Evolutionary conservation across 257 asterid species (phyloP).

Genomic region (Solanum dulcamara): DNA sequence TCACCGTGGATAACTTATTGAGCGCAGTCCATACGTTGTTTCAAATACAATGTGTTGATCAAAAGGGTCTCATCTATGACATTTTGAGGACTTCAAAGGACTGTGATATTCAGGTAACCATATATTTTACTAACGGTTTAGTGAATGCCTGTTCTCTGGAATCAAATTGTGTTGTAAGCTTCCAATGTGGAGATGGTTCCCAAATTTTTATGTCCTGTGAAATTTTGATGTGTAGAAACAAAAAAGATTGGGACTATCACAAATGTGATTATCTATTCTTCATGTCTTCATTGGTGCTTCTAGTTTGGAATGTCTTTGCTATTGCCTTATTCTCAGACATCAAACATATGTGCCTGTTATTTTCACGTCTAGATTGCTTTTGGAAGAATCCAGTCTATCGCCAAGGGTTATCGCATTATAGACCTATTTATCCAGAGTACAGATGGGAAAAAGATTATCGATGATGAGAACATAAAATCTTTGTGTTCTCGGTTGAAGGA

Average conservation of each 20-base stretch:
- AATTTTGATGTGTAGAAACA: background rate
- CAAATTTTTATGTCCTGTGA: background rate
- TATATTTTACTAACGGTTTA: background rate
- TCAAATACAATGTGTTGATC: slow-evolving; percentile 40
- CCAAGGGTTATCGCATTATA: slow-evolving; percentile 24
- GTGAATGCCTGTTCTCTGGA: background rate
- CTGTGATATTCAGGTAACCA: slow-evolving; percentile 30
- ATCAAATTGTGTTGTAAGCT: background rate
- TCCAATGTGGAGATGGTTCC: background rate
- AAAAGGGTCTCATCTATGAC: slow-evolving; percentile 43
- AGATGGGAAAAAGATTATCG: slow-evolving; percentile 35
- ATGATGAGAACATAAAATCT: slow-evolving; percentile 18
- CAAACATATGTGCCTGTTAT: background rate
- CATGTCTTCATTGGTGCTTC: background rate
- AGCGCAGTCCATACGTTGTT: slow-evolving; percentile 42
- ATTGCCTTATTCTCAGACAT: background rate
- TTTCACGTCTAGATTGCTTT: slow-evolving; percentile 22
- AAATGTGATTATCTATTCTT: background rate
- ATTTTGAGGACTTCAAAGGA: slow-evolving; percentile 41
- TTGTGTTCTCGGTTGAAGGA: slow-evolving; percentile 30
- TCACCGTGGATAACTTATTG: slow-evolving; percentile 31
- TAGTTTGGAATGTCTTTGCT: background rate
- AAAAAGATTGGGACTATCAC: background rate
- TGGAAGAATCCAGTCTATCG: slow-evolving; percentile 30
- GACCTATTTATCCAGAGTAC: slow-evolving; percentile 30